A percentile compares a stretch with the other conserved stretches of the same genome.
These are phyloP conservation scores for Pseudohyphozyma bogoriensis DNA, from an alignment of 768 basidiomycete genomes.

Conservation along the genomic window DNA sequence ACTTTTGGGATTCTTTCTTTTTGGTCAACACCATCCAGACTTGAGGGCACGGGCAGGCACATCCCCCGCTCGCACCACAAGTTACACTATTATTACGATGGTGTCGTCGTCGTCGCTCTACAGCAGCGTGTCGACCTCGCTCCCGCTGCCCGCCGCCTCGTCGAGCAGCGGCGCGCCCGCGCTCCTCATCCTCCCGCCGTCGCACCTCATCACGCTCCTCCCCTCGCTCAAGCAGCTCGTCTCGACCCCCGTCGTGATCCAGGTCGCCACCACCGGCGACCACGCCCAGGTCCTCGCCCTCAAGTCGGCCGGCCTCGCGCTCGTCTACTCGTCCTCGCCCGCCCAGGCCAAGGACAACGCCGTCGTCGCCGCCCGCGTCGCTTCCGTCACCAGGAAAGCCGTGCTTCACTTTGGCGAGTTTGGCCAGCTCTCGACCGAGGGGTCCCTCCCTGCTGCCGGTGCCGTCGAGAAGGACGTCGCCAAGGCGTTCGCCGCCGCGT, in stretches of 20 bases:
- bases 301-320: conserved; percentile 66
- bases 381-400: conserved; percentile 55
- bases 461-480: conserved; percentile 8
- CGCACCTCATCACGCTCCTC: conserved; percentile 18
- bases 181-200: conserved; percentile 16
- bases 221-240: conserved; percentile 48
- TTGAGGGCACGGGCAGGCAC: no score
- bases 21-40: no score
- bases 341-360: conserved; percentile 86
- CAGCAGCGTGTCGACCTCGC: no score
- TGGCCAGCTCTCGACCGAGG: conserved; percentile 35
- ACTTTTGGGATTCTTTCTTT: no score
- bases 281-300: conserved; percentile 66
- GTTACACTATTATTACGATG: no score
- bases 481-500: no score
- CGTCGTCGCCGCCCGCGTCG: conserved; percentile 70
- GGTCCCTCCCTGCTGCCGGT: conserved; percentile 35
- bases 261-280: conserved; percentile 49
- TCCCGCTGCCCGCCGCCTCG: background rate
- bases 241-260: conserved; percentile 55
- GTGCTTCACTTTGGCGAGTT: conserved; percentile 70
- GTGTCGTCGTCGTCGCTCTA: no score
- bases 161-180: no score
- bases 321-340: conserved; percentile 62
- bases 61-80: no score